Conservation (phyloP, 371 early-diverging fungal species). For the Rhizopus arrhizus region DNA sequence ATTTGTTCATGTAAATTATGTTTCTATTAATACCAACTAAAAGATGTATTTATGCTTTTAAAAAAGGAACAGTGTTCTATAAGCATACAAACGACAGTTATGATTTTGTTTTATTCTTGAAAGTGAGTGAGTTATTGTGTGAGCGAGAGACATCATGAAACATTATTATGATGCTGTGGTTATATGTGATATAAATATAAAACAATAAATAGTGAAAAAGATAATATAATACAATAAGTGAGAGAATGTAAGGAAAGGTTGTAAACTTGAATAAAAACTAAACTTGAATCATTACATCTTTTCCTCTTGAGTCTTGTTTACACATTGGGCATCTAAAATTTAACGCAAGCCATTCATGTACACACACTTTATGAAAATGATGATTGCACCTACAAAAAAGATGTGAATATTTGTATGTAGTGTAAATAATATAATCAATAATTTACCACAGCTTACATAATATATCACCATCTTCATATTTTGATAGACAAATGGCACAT, state of each 20-base stretch:
- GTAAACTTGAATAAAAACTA: neutral
- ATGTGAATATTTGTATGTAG: neutral
- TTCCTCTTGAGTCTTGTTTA: constrained; percentile 36
- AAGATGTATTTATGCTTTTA: no score
- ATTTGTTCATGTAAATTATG: no score
- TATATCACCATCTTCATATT: constrained; percentile 66
- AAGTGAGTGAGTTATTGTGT: no score
- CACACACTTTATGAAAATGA: constrained; percentile 43
- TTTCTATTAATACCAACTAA: no score
- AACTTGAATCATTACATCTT: constrained; percentile 21
- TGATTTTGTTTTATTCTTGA: no score
- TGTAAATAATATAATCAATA: neutral
- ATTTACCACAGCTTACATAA: constrained; percentile 58
- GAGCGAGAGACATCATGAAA: no score
- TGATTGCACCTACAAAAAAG: constrained; percentile 34
- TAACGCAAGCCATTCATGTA: constrained; percentile 39
- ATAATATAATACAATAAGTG: neutral
- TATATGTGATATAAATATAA: no score
- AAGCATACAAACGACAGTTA: no score
- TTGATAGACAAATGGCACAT: constrained; percentile 68
- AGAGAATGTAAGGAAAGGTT: neutral
- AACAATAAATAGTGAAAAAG: no score
- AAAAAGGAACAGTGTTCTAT: no score
- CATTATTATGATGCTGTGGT: no score
- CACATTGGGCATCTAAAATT: constrained; percentile 43